Base-by-base conservation (phyloP, 1,139 yeast genomes). In the Zygosaccharomyces sapae region DNA sequence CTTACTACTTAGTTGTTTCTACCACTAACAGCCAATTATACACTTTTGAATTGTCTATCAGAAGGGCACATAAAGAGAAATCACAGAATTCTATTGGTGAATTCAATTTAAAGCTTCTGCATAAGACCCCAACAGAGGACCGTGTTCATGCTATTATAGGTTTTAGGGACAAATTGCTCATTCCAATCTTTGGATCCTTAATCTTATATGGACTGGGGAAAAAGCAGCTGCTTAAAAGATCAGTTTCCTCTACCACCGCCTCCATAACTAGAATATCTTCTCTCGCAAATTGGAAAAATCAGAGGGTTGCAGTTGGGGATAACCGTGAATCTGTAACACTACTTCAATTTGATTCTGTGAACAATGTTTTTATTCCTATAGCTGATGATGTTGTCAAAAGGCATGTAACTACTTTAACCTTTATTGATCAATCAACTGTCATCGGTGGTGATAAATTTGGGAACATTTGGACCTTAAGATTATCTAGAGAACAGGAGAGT, bases 371-470 rank as follows among this genome's bases (percentile, higher is more conserved):
- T 57, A 60, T 80, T 8, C 76, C 83, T 1, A 71, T 89, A 54
- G 83, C 82, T 0, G 89, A 83, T 59, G 97, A 92, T 66, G 67
- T 75, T 0, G 67, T 83, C 43, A 73, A 81, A 40, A 72, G 97
- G 30, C 86, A 84, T 59, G 72, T 84, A 2, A 83, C 95, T 0
- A 62, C 81, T 1, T 55, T 84, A 40, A 59, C 72, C 2, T 67
- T 79, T 55, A 67, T 92, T 5, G 98, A 92, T 63, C 76, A 79
- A 49, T 81, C 81, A 50, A 88, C 97, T 0, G 76, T 86, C 0
- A 70, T 86, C 33, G 88, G 86, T 0, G 96, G 96, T 12, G 98
- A 92, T 62, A 83, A 82, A 58, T 89, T 85, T 67, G 97, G 98
- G 1, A 86, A 84, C 58, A 46, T 89, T 0, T 81, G 83, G 66